phyloP scores from a whole-genome alignment of 169 alveolate genomes.

The Amoebophrya sp. region DNA sequence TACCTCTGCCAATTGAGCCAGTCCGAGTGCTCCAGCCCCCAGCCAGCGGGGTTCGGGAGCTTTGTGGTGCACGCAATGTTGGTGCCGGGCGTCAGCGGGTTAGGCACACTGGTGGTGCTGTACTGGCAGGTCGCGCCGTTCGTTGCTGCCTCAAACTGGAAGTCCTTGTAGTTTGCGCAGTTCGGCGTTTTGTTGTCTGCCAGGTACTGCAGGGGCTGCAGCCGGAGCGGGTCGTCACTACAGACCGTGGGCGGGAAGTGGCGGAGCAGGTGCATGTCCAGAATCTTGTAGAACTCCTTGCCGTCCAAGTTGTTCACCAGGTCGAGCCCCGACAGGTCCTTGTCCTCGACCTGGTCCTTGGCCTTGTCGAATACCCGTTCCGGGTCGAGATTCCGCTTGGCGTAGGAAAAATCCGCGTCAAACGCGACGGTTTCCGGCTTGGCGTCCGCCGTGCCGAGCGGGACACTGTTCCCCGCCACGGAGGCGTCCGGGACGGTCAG shows the following conservation, averaged over 20 bases:
- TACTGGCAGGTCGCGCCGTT: background rate
- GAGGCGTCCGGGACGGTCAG: background rate
- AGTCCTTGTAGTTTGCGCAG: background rate
- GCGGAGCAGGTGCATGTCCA: constrained; percentile 3
- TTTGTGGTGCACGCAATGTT: background rate
- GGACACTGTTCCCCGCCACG: background rate
- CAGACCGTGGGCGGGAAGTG: background rate
- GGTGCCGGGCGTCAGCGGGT: background rate
- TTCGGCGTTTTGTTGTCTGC: background rate
- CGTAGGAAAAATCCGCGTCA: background rate
- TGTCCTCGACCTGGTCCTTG: background rate
- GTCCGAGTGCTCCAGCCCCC: background rate
- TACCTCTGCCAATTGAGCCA: background rate
- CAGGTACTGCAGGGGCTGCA: background rate
- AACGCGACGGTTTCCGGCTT: background rate
- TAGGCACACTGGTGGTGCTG: background rate
- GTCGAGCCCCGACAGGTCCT: background rate
- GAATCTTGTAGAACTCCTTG: background rate
- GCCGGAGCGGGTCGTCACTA: background rate
- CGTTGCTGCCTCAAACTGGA: too few species aligned
- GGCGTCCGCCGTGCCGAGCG: background rate
- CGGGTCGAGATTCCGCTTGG: background rate
- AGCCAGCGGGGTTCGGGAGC: background rate
- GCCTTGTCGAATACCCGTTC: background rate
- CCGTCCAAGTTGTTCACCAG: background rate